These are phyloP conservation scores for Myrmaecium sp. DNA, from an alignment of 2,329 filamentous ascomycete genomes.

Conservation along the genomic window DNA sequence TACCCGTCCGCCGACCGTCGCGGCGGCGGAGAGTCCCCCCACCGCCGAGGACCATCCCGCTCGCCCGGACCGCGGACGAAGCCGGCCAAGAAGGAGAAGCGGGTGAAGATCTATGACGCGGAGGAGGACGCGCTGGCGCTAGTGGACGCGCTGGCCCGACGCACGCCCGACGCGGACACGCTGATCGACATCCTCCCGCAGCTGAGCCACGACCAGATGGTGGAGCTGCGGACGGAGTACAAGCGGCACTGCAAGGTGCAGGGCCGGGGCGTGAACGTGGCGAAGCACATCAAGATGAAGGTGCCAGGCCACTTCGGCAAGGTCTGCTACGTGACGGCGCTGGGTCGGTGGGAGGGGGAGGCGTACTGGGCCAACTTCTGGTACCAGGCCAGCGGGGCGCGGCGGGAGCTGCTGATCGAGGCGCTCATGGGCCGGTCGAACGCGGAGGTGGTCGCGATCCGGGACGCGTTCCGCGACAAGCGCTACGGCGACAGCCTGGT, in stretches of 20 bases:
- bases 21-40: conserved; percentile 17
- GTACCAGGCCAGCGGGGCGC: conserved; percentile 76
- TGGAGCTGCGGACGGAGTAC: conserved; percentile 75
- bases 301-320: conserved; percentile 68
- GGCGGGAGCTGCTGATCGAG: conserved; percentile 83
- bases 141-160: conserved; percentile 53
- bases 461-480: conserved; percentile 76
- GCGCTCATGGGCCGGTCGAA: conserved; percentile 80
- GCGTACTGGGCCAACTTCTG: conserved; percentile 98
- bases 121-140: conserved; percentile 61
- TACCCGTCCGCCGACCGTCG: conserved; percentile 10
- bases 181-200: conserved; percentile 73
- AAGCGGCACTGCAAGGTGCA: conserved; percentile 77
- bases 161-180: conserved; percentile 45
- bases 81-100: conserved; percentile 20
- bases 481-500: conserved; percentile 70
- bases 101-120: conserved; percentile 66
- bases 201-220: conserved; percentile 72
- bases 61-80: conserved; percentile 5
- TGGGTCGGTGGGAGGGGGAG: conserved; percentile 83
- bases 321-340: conserved; percentile 73
- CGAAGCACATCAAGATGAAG: conserved; percentile 62
- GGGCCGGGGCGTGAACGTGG: conserved; percentile 65
- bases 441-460: conserved; percentile 73
- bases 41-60: conserved; percentile 6